phyloP scores from a whole-genome alignment of 2,329 filamentous ascomycete genomes.

The Fusarium falciforme region DNA sequence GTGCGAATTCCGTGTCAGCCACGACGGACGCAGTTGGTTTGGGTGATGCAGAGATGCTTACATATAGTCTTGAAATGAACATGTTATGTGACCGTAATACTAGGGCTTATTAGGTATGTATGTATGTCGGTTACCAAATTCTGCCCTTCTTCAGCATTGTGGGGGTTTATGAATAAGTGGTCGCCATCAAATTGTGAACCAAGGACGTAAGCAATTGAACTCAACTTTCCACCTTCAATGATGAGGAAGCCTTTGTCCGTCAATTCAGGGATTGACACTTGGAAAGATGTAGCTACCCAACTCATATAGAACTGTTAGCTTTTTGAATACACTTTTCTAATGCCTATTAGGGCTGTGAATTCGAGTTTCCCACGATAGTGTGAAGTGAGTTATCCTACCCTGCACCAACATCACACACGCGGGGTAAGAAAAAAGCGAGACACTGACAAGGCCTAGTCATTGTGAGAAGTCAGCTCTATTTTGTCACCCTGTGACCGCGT shows the following conservation, averaged over 20 bases:
- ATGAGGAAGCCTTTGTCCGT: background rate
- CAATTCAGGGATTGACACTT: accelerated
- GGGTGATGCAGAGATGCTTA: background rate
- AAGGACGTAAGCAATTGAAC: background rate
- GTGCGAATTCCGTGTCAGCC: background rate
- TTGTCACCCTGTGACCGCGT: background rate
- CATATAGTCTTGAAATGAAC: background rate
- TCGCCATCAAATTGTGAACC: accelerated
- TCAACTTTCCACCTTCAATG: background rate
- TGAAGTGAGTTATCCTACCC: background rate
- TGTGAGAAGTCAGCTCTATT: background rate
- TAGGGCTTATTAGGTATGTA: too few species aligned
- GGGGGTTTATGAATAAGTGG: background rate
- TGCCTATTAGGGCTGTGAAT: background rate
- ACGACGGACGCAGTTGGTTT: background rate
- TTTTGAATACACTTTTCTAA: background rate
- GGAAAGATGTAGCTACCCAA: background rate
- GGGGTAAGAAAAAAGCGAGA: background rate
- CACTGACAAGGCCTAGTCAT: background rate
- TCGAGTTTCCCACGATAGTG: background rate
- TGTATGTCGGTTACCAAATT: background rate
- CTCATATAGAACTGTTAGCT: accelerated
- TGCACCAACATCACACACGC: background rate
- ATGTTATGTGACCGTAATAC: background rate
- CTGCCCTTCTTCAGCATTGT: background rate